Evolutionary conservation across 768 basidiomycete species (phyloP).

Genomic region (Mycena venus): DNA sequence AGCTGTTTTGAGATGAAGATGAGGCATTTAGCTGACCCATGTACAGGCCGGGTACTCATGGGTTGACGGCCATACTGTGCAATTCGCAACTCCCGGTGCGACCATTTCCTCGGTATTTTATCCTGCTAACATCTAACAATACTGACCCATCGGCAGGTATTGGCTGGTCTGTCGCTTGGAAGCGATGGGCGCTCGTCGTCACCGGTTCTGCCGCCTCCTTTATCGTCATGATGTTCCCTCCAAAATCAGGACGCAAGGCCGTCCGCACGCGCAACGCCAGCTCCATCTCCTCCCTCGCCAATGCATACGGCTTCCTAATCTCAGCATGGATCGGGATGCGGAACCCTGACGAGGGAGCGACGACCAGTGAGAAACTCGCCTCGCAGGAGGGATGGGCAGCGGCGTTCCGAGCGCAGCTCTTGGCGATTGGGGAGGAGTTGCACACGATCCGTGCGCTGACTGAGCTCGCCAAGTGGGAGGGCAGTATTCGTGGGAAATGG

Average conservation of each 20-base stretch:
- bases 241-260: slow-evolving; percentile 61
- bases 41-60: slow-evolving; percentile 63
- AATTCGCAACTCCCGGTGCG: slow-evolving; percentile 65
- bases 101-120: background rate
- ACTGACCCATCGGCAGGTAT: slow-evolving; percentile 43
- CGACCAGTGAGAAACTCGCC: slow-evolving; percentile 17
- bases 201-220: slow-evolving; percentile 66
- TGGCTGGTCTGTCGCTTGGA: slow-evolving; percentile 68
- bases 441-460: slow-evolving; percentile 50
- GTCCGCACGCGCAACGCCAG: slow-evolving; percentile 36
- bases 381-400: background rate
- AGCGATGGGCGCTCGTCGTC: slow-evolving; percentile 62
- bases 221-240: slow-evolving; percentile 67
- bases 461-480: slow-evolving; percentile 59
- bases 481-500: slow-evolving; percentile 66
- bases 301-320: slow-evolving; percentile 57
- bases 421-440: slow-evolving; percentile 49
- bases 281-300: slow-evolving; percentile 54
- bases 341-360: slow-evolving; percentile 15
- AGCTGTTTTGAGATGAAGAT: background rate
- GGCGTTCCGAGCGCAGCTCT: slow-evolving; percentile 44
- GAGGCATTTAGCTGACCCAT: background rate
- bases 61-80: slow-evolving; percentile 64
- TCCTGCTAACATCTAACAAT: slow-evolving; percentile 26
- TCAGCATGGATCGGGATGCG: slow-evolving; percentile 53